A percentile compares a stretch with the other conserved stretches of the same genome.
These are phyloP conservation scores for Crotalaria pallida DNA, from an alignment of 306 rosid species.

Conservation along the genomic window DNA sequence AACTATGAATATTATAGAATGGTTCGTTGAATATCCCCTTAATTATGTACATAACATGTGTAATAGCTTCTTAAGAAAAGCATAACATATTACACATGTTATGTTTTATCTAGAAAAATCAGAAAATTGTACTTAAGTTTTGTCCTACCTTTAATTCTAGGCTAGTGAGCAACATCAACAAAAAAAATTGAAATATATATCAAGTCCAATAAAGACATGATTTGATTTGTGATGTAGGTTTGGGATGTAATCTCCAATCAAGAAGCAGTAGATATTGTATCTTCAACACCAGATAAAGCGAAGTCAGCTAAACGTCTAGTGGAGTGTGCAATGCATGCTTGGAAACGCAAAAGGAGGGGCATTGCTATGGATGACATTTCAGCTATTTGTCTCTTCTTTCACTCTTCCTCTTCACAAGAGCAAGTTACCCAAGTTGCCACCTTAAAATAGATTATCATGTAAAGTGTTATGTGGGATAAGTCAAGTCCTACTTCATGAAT, in stretches of 20 bases:
- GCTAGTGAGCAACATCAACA: not conserved
- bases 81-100: too few relatives aligned
- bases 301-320: conserved; percentile 67
- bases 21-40: not conserved
- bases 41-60: too few relatives aligned
- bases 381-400: conserved; percentile 88
- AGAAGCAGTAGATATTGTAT: conserved; percentile 83
- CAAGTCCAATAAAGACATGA: not conserved
- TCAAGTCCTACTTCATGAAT: not conserved
- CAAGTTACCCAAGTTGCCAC: conserved; percentile 33
- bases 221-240: conserved; percentile 43
- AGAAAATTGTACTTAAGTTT: too few relatives aligned
- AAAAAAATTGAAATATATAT: not conserved
- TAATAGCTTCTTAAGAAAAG: too few relatives aligned
- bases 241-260: conserved; percentile 94
- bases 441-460: conserved; percentile 21
- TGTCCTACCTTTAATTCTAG: too few relatives aligned
- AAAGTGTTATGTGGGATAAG: not conserved
- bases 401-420: conserved; percentile 29
- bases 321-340: conserved; percentile 61
- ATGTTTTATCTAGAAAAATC: too few relatives aligned
- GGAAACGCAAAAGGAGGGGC: conserved; percentile 83
- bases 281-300: conserved; percentile 47
- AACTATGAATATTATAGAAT: too few relatives aligned
- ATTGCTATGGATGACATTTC: conserved; percentile 91